Conservation (phyloP, 441 rosid genomes). For the Jatropha multifida region DNA sequence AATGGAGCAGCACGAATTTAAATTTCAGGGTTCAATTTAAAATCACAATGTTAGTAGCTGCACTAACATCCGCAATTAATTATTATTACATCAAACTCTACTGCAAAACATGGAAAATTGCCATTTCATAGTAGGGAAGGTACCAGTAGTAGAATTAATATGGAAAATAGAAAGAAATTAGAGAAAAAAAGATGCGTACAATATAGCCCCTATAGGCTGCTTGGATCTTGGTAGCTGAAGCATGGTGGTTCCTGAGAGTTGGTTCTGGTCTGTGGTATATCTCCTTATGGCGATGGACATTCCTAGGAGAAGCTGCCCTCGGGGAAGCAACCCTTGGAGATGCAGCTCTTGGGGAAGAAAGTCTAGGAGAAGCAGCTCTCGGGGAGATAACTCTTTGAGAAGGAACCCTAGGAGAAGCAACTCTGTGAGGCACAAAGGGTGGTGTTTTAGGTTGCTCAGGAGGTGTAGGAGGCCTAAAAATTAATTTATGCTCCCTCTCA, state of each 20-base stretch:
- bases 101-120: neutral
- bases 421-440: constrained; percentile 44
- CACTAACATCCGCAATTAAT: neutral
- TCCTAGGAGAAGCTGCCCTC: constrained; percentile 43
- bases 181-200: constrained; percentile 39
- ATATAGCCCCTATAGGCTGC: constrained; percentile 74
- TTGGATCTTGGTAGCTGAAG: constrained; percentile 90
- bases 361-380: constrained; percentile 49
- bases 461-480: constrained; percentile 73
- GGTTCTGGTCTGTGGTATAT: constrained; percentile 62
- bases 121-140: neutral
- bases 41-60: neutral
- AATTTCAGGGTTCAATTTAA: constrained; percentile 3
- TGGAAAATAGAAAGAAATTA: constrained; percentile 6
- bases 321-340: constrained; percentile 50
- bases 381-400: constrained; percentile 54
- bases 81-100: neutral
- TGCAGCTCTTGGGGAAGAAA: constrained; percentile 43
- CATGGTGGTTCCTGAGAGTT: constrained; percentile 60
- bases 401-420: constrained; percentile 54
- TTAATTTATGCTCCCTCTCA: constrained; percentile 75
- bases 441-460: constrained; percentile 60
- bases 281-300: constrained; percentile 46
- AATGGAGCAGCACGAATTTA: neutral
- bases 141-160: neutral